Conservation (phyloP, 108 stramenopile genomes). For the Pelagomonas calceolata region DNA sequence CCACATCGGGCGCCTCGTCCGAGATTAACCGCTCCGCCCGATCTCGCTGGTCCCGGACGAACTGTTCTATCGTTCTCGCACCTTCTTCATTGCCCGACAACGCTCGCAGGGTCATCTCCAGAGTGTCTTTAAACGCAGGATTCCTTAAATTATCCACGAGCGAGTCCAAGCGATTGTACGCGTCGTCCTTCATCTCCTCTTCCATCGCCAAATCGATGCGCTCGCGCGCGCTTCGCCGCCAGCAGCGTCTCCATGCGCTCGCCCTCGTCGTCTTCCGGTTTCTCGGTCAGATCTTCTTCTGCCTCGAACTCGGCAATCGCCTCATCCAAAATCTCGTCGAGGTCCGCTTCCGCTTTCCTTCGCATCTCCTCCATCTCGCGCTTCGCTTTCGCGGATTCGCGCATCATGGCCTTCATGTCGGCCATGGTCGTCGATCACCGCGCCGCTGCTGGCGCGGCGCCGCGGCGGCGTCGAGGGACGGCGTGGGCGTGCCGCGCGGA, state of each 20-base stretch:
- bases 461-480: no score
- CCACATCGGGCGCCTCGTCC: conserved; percentile 11
- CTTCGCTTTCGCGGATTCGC: no score
- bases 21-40: conserved; percentile 22
- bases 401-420: no score
- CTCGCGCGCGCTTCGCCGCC: not conserved
- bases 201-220: not conserved
- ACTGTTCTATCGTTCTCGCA: conserved; percentile 12
- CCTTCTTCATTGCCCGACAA: conserved; percentile 24
- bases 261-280: not conserved
- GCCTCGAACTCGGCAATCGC: not conserved
- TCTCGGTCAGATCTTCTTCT: conserved; percentile 1
- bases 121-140: conserved; percentile 31
- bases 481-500: no score
- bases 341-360: not conserved
- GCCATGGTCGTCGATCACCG: no score
- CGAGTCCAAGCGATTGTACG: not conserved
- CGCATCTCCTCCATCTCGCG: not conserved
- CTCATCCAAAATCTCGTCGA: not conserved
- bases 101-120: conserved; percentile 28
- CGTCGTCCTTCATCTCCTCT: no score
- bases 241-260: not conserved
- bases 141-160: conserved; percentile 30
- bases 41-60: conserved; percentile 5
- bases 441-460: no score